Percentiles rank a stretch among this genome's conserved stretches.
Conservation (phyloP, 192 early-diverging fungal genomes). For the Umbelopsis sp. region DNA sequence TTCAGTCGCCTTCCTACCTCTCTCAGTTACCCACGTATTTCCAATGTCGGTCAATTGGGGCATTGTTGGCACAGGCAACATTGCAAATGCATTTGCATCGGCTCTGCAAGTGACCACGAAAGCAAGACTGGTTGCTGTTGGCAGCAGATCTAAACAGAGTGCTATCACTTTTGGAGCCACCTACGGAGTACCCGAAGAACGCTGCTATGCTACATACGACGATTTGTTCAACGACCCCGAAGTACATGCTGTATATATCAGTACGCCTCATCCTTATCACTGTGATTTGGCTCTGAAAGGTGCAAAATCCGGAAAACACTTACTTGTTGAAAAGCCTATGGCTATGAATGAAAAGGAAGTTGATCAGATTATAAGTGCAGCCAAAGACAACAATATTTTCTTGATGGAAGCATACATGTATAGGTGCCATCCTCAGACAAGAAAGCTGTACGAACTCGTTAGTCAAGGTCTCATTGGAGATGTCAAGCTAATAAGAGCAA, state of each 20-base stretch:
- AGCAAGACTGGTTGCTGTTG: conserved; percentile 27
- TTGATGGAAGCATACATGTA: conserved; percentile 45
- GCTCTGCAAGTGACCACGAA: conserved; percentile 25
- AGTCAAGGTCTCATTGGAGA: conserved; percentile 26
- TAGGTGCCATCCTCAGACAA: conserved; percentile 39
- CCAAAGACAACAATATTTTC: conserved; percentile 26
- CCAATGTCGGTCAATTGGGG: conserved; percentile 33
- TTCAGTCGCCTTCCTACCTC: neutral
- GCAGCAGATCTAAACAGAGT: conserved; percentile 22
- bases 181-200: neutral
- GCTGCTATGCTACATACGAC: conserved; percentile 44
- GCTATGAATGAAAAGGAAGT: conserved; percentile 36
- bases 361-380: conserved; percentile 22
- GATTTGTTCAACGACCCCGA: conserved; percentile 49
- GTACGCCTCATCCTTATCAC: conserved; percentile 67
- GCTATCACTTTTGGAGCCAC: conserved; percentile 28
- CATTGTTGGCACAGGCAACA: conserved; percentile 40
- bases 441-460: conserved; percentile 20
- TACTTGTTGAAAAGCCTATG: conserved; percentile 49
- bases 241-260: conserved; percentile 69
- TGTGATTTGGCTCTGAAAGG: conserved; percentile 49
- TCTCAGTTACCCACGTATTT: neutral
- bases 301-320: conserved; percentile 60
- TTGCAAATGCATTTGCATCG: conserved; percentile 39
- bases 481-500: conserved; percentile 33